Evolutionary conservation across 768 basidiomycete species (phyloP), one percentile per base, ranked within the genome.

Genomic region (Epithele typhae): DNA sequence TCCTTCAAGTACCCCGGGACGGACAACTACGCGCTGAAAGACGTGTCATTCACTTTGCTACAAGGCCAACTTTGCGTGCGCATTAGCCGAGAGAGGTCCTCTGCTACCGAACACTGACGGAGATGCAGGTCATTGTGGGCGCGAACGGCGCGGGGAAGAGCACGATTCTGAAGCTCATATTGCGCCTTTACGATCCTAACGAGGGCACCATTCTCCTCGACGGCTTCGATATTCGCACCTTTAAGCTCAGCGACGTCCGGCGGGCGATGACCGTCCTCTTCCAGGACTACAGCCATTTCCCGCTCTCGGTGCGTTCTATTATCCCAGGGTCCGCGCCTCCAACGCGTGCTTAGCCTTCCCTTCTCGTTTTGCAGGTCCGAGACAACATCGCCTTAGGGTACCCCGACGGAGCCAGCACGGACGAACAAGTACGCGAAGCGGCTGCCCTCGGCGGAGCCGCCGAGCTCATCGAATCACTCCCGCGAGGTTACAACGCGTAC

Each of bases 301-400:
- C 86, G 0, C 66, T 89, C 34, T 83, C 85, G 17, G 85, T 84
- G 49, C 57, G 17, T 21, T 19, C 27, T 30, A 14, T 14, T 30
- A 14, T 30, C 27, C 7, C 27, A 15, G 14, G 6, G 14, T 27
- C 30, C 25, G 22, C 45, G 3, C 43, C 4, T 18, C 21, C 25
- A 21, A 2, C 15, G 14, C 4, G 15, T 9, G 1, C 4, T 4
- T 22, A 3, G 21, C n/a, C n/a, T n/a, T n/a, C n/a, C n/a, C n/a
- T n/a, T n/a, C n/a, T n/a, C 7, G 14, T 30, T 7, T 3, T 53
- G 8, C 14, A 88, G 87, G 27, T 90, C 34, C 74, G 68, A 56
- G 86, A 89, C 48, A 90, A 90, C 59, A 89, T 90, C 46, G 80
- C 75, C 0, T 69, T 89, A 3, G 87, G 87, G 8, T 80, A 84